Conservation (phyloP, 1,139 yeast species). For the Insectozyma bohioensis region DNA sequence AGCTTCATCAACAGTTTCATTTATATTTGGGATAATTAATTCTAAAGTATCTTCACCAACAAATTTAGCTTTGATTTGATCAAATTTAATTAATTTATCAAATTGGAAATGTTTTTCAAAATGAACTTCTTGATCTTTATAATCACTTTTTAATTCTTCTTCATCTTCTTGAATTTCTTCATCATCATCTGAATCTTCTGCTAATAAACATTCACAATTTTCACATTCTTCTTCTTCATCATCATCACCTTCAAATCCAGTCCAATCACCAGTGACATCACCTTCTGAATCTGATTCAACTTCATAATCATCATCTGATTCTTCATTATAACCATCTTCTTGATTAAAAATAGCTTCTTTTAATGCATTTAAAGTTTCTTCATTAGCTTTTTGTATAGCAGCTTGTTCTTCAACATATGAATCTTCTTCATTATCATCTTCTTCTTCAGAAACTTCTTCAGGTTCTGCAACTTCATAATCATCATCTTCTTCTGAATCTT, state of each 20-base stretch:
- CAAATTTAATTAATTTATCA: conserved; percentile 40
- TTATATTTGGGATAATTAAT: conserved; percentile 42
- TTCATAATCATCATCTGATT: conserved; percentile 37
- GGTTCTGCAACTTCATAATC: conserved; percentile 15
- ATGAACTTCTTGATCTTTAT: conserved; percentile 39
- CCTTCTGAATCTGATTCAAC: conserved; percentile 20
- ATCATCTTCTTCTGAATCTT: conserved; percentile 20
- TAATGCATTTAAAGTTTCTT: conserved; percentile 18
- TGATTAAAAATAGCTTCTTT: conserved; percentile 29
- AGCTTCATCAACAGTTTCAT: conserved; percentile 23
- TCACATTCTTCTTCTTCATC: conserved; percentile 14
- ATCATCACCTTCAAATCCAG: conserved; percentile 13
- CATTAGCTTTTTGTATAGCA: conserved; percentile 11
- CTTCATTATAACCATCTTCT: conserved; percentile 42
- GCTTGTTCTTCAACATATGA: conserved; percentile 22
- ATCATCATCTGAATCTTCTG: conserved; percentile 23
- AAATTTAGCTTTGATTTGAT: conserved; percentile 41
- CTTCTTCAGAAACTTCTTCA: conserved; percentile 32
- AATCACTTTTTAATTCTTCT: conserved; percentile 38
- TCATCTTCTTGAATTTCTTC: conserved; percentile 47
- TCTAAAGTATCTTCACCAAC: conserved; percentile 43
- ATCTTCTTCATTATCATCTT: conserved; percentile 22
- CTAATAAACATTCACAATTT: conserved; percentile 14
- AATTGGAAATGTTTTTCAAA: conserved; percentile 49
- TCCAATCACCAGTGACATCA: conserved; percentile 18